phyloP scores from a whole-genome alignment of 169 alveolate species.

The Plasmodium billcollinsi region DNA sequence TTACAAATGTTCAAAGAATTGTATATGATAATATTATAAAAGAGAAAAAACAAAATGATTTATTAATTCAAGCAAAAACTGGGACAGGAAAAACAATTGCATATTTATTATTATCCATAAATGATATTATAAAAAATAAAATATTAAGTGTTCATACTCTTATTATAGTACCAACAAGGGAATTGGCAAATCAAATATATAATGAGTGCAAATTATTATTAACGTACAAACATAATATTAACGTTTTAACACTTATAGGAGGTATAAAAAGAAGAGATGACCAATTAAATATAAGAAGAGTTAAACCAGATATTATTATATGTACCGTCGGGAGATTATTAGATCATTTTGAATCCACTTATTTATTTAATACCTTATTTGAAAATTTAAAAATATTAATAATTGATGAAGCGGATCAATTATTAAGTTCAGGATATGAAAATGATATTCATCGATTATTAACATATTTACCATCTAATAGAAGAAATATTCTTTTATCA shows the following conservation, averaged over 20 bases:
- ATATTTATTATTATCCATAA: constrained; percentile 92
- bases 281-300: constrained; percentile 89
- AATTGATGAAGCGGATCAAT: constrained; percentile 96
- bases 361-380: constrained; percentile 91
- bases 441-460: constrained; percentile 70
- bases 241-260: constrained; percentile 94
- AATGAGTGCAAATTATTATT: constrained; percentile 90
- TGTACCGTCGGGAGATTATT: constrained; percentile 96
- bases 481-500: constrained; percentile 78
- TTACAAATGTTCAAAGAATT: constrained; percentile 75
- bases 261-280: constrained; percentile 93
- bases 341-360: constrained; percentile 94
- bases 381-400: constrained; percentile 91
- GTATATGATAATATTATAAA: constrained; percentile 67
- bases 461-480: constrained; percentile 76
- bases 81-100: constrained; percentile 96
- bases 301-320: constrained; percentile 94
- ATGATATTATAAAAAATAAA: constrained; percentile 90
- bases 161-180: constrained; percentile 96
- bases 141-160: constrained; percentile 91
- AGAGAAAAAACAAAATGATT: constrained; percentile 73
- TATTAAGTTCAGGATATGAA: constrained; percentile 75
- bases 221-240: constrained; percentile 92
- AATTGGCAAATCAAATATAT: constrained; percentile 93
- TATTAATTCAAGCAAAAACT: constrained; percentile 96